Conservation (phyloP, 2,329 filamentous ascomycete species). For the Alternaria brassicicola region DNA sequence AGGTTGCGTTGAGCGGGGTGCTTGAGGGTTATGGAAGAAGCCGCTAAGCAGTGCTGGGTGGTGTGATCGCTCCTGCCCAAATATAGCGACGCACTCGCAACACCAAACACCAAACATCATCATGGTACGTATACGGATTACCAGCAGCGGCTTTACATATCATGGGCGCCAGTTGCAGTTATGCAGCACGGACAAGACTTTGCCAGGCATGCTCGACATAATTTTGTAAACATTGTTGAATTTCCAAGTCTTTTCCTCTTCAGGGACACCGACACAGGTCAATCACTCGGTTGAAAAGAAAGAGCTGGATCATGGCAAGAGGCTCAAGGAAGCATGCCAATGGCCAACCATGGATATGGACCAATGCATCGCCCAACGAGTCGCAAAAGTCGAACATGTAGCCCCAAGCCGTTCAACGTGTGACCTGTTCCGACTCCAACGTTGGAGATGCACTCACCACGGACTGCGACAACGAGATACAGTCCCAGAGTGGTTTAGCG, state of each 20-base stretch:
- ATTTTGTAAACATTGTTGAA: too few species aligned
- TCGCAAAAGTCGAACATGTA: neutral
- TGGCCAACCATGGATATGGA: neutral
- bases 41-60: neutral
- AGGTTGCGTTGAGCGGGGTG: neutral
- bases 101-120: neutral
- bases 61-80: neutral
- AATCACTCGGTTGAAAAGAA: neutral
- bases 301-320: neutral
- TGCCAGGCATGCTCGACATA: neutral
- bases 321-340: neutral
- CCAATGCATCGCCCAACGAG: neutral
- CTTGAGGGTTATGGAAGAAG: neutral
- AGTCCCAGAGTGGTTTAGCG: conserved; percentile 1
- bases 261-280: too few species aligned
- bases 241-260: neutral
- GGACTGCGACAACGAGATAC: neutral
- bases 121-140: neutral
- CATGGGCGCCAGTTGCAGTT: neutral
- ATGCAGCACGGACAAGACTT: neutral
- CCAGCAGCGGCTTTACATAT: neutral
- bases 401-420: neutral
- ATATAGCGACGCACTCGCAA: neutral
- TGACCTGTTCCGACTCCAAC: neutral
- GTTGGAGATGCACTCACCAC: neutral